Conservation (phyloP, 176 grass and related monocot genomes). For the Oryza meyeriana region DNA sequence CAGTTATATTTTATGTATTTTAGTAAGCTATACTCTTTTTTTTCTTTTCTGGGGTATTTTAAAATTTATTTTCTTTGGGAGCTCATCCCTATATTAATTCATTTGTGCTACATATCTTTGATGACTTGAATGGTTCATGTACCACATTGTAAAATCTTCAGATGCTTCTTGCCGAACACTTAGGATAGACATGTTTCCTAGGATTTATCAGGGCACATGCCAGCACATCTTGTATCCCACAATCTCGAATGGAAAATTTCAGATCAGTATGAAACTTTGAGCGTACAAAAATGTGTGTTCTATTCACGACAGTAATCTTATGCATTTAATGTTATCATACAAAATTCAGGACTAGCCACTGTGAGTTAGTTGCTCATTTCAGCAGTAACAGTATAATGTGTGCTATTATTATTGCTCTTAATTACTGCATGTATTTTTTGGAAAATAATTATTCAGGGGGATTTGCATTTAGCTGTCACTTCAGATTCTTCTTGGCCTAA, state of each 20-base stretch:
- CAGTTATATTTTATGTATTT: not conserved
- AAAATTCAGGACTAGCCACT: not conserved
- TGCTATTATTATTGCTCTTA: not conserved
- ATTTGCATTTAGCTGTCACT: not conserved
- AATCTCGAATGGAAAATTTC: not conserved
- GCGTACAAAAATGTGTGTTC: not conserved
- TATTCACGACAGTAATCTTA: not conserved
- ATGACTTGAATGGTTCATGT: not conserved
- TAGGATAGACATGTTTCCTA: not conserved
- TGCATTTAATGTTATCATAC: constrained; percentile 5
- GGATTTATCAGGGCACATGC: not conserved
- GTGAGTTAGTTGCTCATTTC: not conserved
- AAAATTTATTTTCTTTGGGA: not conserved
- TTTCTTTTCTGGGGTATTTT: constrained; percentile 11
- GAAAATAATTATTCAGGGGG: not conserved
- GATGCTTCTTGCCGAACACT: not conserved
- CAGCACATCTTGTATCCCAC: not conserved
- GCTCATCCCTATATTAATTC: not conserved
- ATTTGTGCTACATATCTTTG: not conserved
- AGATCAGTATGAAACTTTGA: not conserved
- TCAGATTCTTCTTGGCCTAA: constrained; percentile 8
- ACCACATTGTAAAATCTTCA: not conserved
- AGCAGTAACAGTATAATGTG: not conserved
- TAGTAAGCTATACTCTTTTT: not conserved
- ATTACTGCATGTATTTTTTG: not conserved